Evolutionary conservation across 805 yeast species (phyloP), one percentile per base, ranked within the genome.

Genomic region (Yarrowia porcina): DNA sequence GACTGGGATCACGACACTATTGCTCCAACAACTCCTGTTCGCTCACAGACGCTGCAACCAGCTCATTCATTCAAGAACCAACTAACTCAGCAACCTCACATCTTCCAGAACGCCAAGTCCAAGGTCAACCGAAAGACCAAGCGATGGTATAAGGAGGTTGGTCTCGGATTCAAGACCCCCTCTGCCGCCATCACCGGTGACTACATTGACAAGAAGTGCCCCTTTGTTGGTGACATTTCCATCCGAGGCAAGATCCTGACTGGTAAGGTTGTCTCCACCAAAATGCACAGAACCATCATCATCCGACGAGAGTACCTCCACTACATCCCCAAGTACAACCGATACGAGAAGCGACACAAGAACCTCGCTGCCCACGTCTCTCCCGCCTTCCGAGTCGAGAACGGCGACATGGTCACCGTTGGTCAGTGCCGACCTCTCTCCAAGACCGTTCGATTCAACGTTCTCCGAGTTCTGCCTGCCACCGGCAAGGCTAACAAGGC

Each of bases 261-360:
- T 74, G 99, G 99, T 83, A 89, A 96, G 79, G 99, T 94, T 83
- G 97, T 94, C 74, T 94, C 99, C 77, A 92, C 99, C 87, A 94
- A 94, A 87, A 94, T 94, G 99, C 99, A 94, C 96, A 94, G 99
- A 87, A 94, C 99, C 76, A 89, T 94, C 84, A 88, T 94, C 81
- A 89, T 94, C 85, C 92, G 99, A 88, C 93, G 99, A 85, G 98
- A 94, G 80, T 94, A 94, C 96, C 90, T 94, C 80, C 99, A 94
- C 86, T 94, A 90, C 85, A 89, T 94, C 81, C 96, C 98, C 82
- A 94, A 94, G 88, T 94, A 94, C 86, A 94, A 93, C 96, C 92
- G 99, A 89, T 94, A 91, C 90, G 99, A 94, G 86, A 94, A 94
- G 90, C 91, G 99, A 86, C 99, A 94, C 90, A 94, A 94, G 94